Conservation (phyloP, 2,329 filamentous ascomycete genomes). For the Beauveria australis region DNA sequence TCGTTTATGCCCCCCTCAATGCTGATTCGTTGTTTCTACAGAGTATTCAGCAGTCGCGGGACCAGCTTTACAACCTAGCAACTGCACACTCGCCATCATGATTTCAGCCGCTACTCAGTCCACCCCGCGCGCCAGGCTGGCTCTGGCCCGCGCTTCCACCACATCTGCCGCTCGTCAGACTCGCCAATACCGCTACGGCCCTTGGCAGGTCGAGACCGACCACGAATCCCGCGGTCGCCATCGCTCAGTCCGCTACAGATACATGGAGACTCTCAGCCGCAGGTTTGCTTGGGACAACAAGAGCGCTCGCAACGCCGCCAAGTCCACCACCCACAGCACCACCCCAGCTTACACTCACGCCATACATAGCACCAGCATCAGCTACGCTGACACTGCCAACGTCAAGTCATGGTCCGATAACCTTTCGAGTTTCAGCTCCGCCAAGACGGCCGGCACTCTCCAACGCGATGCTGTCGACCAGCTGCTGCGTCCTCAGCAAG, state of each 20-base stretch:
- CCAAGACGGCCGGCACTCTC: constrained; percentile 35
- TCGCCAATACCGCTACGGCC: constrained; percentile 9
- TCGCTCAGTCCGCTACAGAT: constrained; percentile 35
- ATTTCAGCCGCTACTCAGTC: constrained; percentile 7
- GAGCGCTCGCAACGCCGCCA: constrained; percentile 15
- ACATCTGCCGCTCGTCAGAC: constrained; percentile 2
- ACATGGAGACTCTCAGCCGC: constrained; percentile 35
- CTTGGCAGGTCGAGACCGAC: constrained; percentile 22
- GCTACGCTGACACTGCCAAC: constrained; percentile 28
- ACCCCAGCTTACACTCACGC: constrained; percentile 9
- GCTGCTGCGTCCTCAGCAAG: constrained; percentile 28
- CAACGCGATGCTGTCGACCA: constrained; percentile 37
- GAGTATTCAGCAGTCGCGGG: constrained; percentile 5
- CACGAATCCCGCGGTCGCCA: constrained; percentile 37
- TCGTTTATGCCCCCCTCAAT: background rate
- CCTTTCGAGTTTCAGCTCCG: constrained; percentile 28
- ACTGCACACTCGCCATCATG: background rate
- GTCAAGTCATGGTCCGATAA: constrained; percentile 30
- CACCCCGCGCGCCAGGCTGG: constrained; percentile 10
- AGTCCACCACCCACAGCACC: constrained; percentile 18
- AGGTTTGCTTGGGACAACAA: constrained; percentile 39
- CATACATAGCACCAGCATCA: constrained; percentile 27
- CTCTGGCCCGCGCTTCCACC: constrained; percentile 8
- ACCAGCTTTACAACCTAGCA: background rate
- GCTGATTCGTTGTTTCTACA: background rate